Conservation (phyloP, 225 moss, liverwort and hornwort species). For the Ulota crispa region DNA sequence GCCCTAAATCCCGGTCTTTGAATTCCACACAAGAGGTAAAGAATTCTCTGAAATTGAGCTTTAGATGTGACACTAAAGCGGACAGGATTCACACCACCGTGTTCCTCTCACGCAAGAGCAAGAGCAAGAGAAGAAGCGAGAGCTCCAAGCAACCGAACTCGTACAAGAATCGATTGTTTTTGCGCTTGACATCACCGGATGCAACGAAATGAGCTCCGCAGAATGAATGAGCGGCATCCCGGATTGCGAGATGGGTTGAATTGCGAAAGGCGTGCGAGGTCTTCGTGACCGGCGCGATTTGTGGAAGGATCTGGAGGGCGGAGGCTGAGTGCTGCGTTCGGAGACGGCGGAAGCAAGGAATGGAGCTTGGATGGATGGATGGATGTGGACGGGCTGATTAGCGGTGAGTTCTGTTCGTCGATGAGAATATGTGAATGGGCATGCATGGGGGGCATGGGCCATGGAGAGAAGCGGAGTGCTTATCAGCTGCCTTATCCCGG, state of each 20-base stretch:
- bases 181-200: constrained; percentile 14
- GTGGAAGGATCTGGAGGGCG: neutral
- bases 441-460: no score
- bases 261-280: neutral
- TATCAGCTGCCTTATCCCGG: neutral
- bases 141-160: neutral
- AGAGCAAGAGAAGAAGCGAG: no score
- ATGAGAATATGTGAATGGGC: neutral
- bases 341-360: neutral
- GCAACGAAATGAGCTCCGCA: neutral
- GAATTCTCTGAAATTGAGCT: neutral
- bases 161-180: neutral
- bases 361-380: neutral
- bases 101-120: neutral
- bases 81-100: neutral
- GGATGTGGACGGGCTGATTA: neutral
- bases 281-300: neutral
- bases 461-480: neutral
- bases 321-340: neutral
- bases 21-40: neutral
- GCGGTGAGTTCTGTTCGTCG: neutral
- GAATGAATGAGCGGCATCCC: neutral
- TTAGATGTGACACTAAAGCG: neutral
- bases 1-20: neutral
- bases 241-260: neutral